Conservation (phyloP, 768 basidiomycete species). For the Melanogaster broomeanus region DNA sequence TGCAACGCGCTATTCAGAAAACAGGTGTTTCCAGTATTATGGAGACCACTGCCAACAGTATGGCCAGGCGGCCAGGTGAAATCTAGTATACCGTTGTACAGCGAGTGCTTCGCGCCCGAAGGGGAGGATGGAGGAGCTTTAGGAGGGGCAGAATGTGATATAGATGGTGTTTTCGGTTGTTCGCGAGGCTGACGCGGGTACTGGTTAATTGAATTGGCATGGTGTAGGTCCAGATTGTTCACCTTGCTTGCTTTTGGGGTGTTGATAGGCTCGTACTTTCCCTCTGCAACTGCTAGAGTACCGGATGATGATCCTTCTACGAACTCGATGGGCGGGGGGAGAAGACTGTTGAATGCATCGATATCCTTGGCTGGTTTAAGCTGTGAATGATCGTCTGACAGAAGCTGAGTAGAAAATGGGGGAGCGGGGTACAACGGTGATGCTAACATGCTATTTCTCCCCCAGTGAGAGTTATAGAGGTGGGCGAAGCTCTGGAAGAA, state of each 20-base stretch:
- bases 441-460: conserved; percentile 58
- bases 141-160: conserved; percentile 26
- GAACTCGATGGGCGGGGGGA: conserved; percentile 81
- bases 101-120: conserved; percentile 34
- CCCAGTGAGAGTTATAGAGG: conserved; percentile 5
- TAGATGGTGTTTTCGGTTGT: conserved; percentile 23
- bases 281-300: conserved; percentile 65
- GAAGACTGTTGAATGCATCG: conserved; percentile 75
- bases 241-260: conserved; percentile 58
- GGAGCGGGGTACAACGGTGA: conserved; percentile 58
- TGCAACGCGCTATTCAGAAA: conserved; percentile 95
- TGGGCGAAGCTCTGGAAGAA: not conserved
- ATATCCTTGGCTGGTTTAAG: conserved; percentile 70
- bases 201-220: conserved; percentile 2
- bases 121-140: conserved; percentile 28
- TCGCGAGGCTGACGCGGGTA: conserved; percentile 14
- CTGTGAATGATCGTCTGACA: conserved; percentile 52
- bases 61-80: conserved; percentile 58
- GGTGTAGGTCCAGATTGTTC: conserved; percentile 19
- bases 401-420: conserved; percentile 51
- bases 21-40: conserved; percentile 92
- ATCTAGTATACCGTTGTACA: conserved; percentile 59
- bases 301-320: conserved; percentile 84
- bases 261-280: conserved; percentile 84
- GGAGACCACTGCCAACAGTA: conserved; percentile 61